Percentiles rank a stretch among this genome's conserved stretches.
Evolutionary conservation across 139 green algal species (phyloP).

Genomic region (Closterium sp.): DNA sequence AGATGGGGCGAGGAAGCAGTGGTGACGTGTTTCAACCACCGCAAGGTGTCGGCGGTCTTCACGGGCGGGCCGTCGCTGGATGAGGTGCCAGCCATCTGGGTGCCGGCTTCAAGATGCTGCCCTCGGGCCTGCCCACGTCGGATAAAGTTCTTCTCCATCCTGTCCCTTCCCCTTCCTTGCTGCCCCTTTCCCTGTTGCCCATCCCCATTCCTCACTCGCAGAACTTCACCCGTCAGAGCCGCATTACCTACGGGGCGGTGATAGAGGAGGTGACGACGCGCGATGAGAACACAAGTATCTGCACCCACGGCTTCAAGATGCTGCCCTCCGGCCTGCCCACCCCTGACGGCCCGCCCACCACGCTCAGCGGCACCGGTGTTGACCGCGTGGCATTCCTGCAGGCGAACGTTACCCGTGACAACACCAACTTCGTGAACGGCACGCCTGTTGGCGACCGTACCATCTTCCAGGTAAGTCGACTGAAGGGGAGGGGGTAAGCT

Average conservation of each 20-base stretch:
- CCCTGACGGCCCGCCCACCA: slow-evolving; percentile 82
- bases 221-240: slow-evolving; percentile 49
- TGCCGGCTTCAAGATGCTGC: slow-evolving; percentile 54
- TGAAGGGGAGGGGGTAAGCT: too few species aligned
- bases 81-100: slow-evolving; percentile 87
- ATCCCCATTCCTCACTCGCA: background rate
- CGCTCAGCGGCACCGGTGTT: slow-evolving; percentile 70
- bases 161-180: background rate
- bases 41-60: slow-evolving; percentile 87
- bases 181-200: background rate
- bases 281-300: slow-evolving; percentile 67
- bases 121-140: background rate
- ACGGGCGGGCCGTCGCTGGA: slow-evolving; percentile 66
- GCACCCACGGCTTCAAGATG: slow-evolving; percentile 16
- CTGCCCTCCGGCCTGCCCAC: slow-evolving; percentile 37
- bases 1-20: background rate
- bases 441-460: slow-evolving; percentile 70
- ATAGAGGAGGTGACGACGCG: slow-evolving; percentile 71
- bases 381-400: slow-evolving; percentile 72
- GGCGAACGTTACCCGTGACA: slow-evolving; percentile 71
- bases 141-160: background rate
- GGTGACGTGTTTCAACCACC: slow-evolving; percentile 60
- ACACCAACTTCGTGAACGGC: slow-evolving; percentile 75
- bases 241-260: slow-evolving; percentile 61
- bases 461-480: slow-evolving; percentile 50